A percentile compares a stretch with the other conserved stretches of the same genome.
Evolutionary conservation across 2,329 filamentous ascomycete genomes (phyloP).

Genomic region (Aspergillus nomiae): DNA sequence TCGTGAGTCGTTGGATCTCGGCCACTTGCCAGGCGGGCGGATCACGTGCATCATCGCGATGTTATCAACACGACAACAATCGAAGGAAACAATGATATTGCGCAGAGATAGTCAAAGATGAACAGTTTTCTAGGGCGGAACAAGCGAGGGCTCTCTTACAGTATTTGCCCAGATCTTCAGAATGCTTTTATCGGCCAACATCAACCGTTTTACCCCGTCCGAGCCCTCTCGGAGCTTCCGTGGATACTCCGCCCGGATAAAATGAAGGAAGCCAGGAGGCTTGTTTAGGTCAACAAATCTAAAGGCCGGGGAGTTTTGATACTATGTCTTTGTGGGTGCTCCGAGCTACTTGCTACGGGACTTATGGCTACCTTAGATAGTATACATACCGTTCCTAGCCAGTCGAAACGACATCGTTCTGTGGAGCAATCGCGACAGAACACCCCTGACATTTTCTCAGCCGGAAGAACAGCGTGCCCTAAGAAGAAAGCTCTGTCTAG

Average conservation of each 20-base stretch:
- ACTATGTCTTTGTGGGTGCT: neutral
- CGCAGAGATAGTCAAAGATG: neutral
- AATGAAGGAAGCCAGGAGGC: no score
- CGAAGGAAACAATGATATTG: neutral
- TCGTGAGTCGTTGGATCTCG: neutral
- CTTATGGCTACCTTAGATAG: neutral
- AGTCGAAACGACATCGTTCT: neutral
- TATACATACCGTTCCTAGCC: neutral
- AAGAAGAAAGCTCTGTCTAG: neutral
- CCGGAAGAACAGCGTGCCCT: neutral
- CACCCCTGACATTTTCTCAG: neutral
- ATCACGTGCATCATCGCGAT: constrained; percentile 5
- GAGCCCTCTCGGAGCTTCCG: constrained; percentile 23
- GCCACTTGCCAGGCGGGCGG: neutral
- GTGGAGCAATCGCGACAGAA: neutral
- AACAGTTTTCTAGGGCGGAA: no score
- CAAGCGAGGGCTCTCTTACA: neutral
- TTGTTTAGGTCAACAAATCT: neutral
- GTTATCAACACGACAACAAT: neutral
- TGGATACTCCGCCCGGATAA: constrained; percentile 23
- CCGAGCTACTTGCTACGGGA: no score
- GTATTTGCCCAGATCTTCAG: neutral
- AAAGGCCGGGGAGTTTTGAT: neutral
- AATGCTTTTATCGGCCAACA: neutral
- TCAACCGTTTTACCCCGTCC: neutral